phyloP scores from a whole-genome alignment of 1,284 basidiomycete species.

The Heimioporus retisporus region DNA sequence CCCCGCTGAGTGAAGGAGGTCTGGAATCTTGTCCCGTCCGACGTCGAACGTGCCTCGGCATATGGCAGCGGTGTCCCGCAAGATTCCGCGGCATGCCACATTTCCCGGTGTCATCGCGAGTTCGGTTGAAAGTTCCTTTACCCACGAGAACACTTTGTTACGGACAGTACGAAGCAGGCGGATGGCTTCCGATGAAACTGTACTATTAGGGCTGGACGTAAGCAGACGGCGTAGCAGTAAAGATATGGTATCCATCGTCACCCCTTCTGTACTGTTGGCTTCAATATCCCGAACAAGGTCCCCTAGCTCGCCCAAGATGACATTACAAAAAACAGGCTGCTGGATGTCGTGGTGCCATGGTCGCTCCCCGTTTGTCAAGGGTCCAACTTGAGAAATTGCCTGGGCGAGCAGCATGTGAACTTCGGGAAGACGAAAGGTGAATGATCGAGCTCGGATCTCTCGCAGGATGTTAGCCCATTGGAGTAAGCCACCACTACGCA shows the following conservation, averaged over 20 bases:
- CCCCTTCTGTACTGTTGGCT: not conserved
- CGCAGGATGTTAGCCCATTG: not conserved
- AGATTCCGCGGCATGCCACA: not conserved
- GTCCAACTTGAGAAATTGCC: not conserved
- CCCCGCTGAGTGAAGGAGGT: constrained; percentile 29
- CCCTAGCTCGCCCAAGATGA: not conserved
- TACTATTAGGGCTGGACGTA: not conserved
- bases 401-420: not conserved
- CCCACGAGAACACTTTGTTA: not conserved
- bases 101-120: not conserved
- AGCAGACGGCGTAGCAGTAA: not conserved
- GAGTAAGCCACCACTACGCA: not conserved
- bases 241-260: not conserved
- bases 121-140: not conserved
- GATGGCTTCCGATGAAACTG: not conserved
- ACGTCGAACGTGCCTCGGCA: constrained; percentile 55
- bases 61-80: constrained; percentile 48
- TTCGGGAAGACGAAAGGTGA: not conserved
- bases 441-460: not conserved
- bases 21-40: constrained; percentile 21
- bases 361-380: not conserved
- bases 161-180: not conserved
- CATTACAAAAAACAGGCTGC: not conserved
- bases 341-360: not conserved
- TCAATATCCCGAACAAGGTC: not conserved